phyloP scores from a whole-genome alignment of 805 yeast species.

The Wickerhamiella dianesei region DNA sequence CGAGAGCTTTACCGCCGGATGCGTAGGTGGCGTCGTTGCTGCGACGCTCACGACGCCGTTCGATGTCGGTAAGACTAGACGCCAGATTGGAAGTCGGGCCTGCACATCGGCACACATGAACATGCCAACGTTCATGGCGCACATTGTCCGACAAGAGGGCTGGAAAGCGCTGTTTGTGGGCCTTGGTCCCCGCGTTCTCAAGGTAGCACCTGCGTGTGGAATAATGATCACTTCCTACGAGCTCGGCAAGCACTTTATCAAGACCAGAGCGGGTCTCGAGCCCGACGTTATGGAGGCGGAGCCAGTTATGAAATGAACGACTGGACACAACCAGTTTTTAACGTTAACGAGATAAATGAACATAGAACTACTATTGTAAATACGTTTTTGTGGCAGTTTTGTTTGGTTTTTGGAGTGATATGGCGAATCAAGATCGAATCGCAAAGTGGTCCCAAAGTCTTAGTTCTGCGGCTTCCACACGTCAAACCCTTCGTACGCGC shows the following conservation, averaged over 20 bases:
- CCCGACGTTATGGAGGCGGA: background rate
- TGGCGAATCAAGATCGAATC: too few relatives aligned
- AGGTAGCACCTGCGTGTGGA: conserved; percentile 95
- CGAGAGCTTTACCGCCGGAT: conserved; percentile 58
- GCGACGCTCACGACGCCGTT: conserved; percentile 87
- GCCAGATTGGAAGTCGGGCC: conserved; percentile 47
- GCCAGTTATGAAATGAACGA: background rate
- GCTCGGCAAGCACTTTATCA: conserved; percentile 53
- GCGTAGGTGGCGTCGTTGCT: conserved; percentile 70
- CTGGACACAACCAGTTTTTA: background rate
- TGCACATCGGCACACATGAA: conserved; percentile 22
- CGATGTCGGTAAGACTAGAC: conserved; percentile 91
- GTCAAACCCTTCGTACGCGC: background rate
- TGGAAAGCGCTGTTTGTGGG: conserved; percentile 77
- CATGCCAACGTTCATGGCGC: conserved; percentile 55
- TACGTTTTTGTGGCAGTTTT: background rate
- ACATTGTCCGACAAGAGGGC: conserved; percentile 64
- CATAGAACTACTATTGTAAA: background rate
- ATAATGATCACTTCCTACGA: conserved; percentile 96
- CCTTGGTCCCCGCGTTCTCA: conserved; percentile 67
- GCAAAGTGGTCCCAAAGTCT: too few relatives aligned
- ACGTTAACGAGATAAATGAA: background rate
- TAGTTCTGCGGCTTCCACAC: background rate
- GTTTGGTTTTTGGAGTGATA: background rate
- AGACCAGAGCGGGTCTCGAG: background rate